These are phyloP conservation scores for Stylosanthes scabra DNA, from an alignment of 331 rosid species.

Conservation along the genomic window DNA sequence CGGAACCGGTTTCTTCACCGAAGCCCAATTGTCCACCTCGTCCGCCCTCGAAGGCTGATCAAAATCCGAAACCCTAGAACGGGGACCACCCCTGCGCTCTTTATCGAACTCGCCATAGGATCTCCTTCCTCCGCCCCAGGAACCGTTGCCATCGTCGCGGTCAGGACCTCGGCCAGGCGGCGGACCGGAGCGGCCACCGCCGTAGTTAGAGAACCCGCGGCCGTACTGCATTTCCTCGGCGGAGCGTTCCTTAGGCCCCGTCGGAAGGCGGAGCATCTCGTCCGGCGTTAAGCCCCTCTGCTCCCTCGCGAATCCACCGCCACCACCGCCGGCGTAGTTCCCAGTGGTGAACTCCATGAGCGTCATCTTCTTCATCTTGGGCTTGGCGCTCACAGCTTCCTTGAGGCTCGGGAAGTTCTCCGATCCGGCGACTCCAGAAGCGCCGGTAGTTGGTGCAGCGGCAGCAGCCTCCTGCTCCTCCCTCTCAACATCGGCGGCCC, in stretches of 20 bases:
- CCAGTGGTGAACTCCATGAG: slow-evolving; percentile 64
- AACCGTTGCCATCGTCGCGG: slow-evolving; percentile 65
- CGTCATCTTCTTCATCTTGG: slow-evolving; percentile 79
- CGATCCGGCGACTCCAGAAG: slow-evolving; percentile 1
- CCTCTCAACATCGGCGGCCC: slow-evolving; percentile 97
- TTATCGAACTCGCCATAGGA: slow-evolving; percentile 89
- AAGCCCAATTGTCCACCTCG: slow-evolving; percentile 94
- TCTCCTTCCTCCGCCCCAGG: slow-evolving; percentile 90
- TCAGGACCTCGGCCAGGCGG: slow-evolving; percentile 49
- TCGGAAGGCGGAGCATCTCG: slow-evolving; percentile 89
- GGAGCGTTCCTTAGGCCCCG: slow-evolving; percentile 86
- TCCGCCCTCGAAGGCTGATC: slow-evolving; percentile 98
- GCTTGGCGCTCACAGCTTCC: slow-evolving; percentile 70
- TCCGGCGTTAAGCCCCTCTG: slow-evolving; percentile 61
- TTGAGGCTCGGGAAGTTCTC: slow-evolving; percentile 81
- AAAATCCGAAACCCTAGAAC: slow-evolving; percentile 88
- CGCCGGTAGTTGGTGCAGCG: not conserved
- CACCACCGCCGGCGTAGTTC: slow-evolving; percentile 38
- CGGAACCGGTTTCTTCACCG: slow-evolving; percentile 66
- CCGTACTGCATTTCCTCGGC: slow-evolving; percentile 76
- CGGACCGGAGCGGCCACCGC: slow-evolving; percentile 44
- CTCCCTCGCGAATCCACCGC: slow-evolving; percentile 8
- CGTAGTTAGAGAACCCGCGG: slow-evolving; percentile 74
- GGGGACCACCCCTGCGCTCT: slow-evolving; percentile 61
- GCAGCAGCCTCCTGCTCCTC: slow-evolving; percentile 71